Conservation (phyloP, 306 rosid genomes). For the Purshia tridentata region DNA sequence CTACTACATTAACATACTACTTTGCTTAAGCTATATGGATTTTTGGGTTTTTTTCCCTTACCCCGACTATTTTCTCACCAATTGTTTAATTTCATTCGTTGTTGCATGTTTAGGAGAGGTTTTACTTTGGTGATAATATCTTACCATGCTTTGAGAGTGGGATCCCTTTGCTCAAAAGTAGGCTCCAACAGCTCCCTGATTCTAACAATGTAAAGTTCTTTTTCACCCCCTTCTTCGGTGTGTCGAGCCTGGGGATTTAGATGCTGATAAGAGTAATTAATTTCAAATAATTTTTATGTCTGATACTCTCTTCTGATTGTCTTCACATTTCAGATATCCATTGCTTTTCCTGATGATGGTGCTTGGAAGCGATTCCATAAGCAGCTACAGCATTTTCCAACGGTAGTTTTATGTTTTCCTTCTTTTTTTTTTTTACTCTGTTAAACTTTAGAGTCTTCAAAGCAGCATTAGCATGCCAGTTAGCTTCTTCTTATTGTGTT, state of each 20-base stretch:
- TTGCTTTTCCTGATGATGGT: constrained; percentile 98
- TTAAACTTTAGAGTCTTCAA: background rate
- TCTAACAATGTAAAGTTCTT: constrained; percentile 70
- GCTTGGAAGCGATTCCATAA: constrained; percentile 98
- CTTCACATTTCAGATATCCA: constrained; percentile 57
- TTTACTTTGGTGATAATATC: constrained; percentile 95
- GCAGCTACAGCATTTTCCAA: constrained; percentile 93
- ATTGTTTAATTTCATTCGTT: constrained; percentile 19
- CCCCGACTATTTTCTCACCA: constrained; percentile 5
- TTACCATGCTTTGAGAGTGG: constrained; percentile 98
- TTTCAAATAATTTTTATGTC: constrained; percentile 17
- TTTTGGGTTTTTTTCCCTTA: too few species aligned
- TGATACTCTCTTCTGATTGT: constrained; percentile 10
- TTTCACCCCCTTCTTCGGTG: background rate
- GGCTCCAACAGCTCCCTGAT: constrained; percentile 90
- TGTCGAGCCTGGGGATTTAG: background rate
- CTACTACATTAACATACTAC: background rate
- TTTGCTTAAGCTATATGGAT: constrained; percentile 1
- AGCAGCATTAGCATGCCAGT: background rate
- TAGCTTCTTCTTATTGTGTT: background rate
- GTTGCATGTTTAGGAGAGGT: constrained; percentile 66
- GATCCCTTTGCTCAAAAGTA: constrained; percentile 81
- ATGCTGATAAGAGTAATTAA: background rate
- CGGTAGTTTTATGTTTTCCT: constrained; percentile 38
- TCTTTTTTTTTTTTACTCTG: background rate